Evolutionary conservation across 2,329 filamentous ascomycete genomes (phyloP), one percentile per base, ranked within the genome.

Genomic region (Elsinoe necatrix): DNA sequence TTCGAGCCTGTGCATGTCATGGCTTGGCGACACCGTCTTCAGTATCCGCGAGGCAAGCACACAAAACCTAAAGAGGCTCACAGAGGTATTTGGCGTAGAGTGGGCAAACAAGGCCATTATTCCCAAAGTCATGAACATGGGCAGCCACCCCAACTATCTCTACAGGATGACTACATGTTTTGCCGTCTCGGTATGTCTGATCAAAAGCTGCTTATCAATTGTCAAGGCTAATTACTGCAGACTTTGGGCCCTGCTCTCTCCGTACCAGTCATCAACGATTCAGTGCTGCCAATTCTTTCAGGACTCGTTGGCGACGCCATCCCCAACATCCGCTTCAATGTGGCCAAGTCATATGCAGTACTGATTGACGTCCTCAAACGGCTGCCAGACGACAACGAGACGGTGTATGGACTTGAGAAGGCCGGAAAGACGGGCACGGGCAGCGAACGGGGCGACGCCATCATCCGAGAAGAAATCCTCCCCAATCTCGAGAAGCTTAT

Each of bases 81-180:
- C 93, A 6, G 93, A 98, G 73, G 93, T 98, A 0, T 98, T 98
- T 69, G 93, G 93, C 48, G 91, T 97, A 14, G 90, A 95, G 62
- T 98, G 93, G 93, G 92, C 93, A 42, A 95, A 86, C 71, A 88
- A 91, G 70, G 90, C 91, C 47, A 98, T 98, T 68, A 95, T 98
- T 65, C 93, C 93, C 59, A 97, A 97, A 78, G 93, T 98, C 62
- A 93, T 95, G 81, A 88, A 87, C 35, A 97, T 98, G 93, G 93
- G 93, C 59, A 88, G 89, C 69, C 93, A 98, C 71, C 89, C 92
- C 60, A 98, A 98, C 77, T 98, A 98, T 72, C 85, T 98, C 55
- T 98, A 98, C 80, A 83, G 93, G 71, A 98, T 98, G 93, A 98
- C 93, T 8, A 98, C 93, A n/a, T 97, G 92, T 76, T 98, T 98